Conservation (phyloP, 2,329 filamentous ascomycete species). For the Epichloe aotearoae region DNA sequence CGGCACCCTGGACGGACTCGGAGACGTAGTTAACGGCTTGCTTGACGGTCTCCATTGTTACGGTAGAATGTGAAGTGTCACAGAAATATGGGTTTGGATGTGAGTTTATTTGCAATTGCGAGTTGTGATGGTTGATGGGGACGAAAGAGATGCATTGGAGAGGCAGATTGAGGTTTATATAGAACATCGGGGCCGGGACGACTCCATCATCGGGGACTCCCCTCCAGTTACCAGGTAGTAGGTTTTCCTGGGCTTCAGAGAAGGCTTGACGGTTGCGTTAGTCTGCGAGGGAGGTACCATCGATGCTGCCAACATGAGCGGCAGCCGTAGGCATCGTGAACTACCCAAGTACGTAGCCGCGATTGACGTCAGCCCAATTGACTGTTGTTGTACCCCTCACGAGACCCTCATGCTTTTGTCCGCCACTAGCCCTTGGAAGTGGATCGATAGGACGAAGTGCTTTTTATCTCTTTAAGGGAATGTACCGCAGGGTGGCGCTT, state of each 20-base stretch:
- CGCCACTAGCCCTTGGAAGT: neutral
- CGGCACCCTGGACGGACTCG: conserved; percentile 47
- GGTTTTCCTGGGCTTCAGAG: too few species aligned
- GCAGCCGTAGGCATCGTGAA: neutral
- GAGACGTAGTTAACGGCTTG: conserved; percentile 57
- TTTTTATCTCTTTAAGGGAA: too few species aligned
- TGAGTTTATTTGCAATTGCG: conserved; percentile 7
- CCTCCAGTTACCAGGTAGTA: neutral
- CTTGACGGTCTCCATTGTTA: conserved; percentile 37
- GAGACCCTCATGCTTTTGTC: too few species aligned
- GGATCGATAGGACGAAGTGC: too few species aligned
- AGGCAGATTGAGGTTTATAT: conserved; percentile 2
- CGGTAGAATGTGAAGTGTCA: conserved; percentile 8
- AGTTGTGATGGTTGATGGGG: conserved; percentile 6
- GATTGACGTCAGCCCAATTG: neutral
- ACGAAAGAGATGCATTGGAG: neutral
- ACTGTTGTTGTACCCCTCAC: too few species aligned
- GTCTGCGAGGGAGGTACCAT: too few species aligned
- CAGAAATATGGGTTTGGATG: neutral
- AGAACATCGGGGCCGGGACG: neutral
- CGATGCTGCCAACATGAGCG: neutral
- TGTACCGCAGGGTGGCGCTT: too few species aligned
- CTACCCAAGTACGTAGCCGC: neutral
- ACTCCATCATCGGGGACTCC: neutral
- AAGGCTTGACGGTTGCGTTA: too few species aligned